Evolutionary conservation across 257 asterid species (phyloP).

Genomic region (Penstemon davidsonii): DNA sequence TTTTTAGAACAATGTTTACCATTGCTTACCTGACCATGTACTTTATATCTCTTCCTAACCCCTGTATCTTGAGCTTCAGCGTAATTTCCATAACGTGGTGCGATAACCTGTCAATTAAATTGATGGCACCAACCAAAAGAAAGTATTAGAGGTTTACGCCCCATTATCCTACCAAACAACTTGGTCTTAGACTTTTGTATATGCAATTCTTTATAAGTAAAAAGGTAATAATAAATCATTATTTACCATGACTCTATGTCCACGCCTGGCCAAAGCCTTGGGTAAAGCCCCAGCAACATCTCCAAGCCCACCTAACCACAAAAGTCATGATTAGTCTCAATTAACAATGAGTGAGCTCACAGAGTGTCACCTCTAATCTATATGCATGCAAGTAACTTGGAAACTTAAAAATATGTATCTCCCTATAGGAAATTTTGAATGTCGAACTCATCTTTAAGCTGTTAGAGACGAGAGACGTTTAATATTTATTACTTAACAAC

Average conservation of each 20-base stretch:
- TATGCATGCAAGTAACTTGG: slow-evolving; percentile 7
- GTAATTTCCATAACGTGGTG: slow-evolving; percentile 77
- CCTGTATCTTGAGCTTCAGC: slow-evolving; percentile 75
- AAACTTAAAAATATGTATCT: not conserved
- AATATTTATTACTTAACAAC: too few relatives aligned
- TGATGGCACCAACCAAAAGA: too few relatives aligned
- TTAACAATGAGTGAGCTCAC: not conserved
- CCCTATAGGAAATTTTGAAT: too few relatives aligned
- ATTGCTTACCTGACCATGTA: slow-evolving; percentile 80
- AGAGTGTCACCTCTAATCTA: not conserved
- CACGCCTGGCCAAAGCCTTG: slow-evolving; percentile 98
- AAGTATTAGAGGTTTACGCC: too few relatives aligned
- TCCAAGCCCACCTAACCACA: slow-evolving; percentile 88
- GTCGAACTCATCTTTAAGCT: not conserved
- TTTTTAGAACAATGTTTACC: not conserved
- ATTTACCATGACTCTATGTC: slow-evolving; percentile 97
- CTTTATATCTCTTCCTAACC: slow-evolving; percentile 66
- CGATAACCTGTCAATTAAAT: slow-evolving; percentile 56
- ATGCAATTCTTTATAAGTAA: slow-evolving; percentile 5
- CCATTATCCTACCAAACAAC: too few relatives aligned
- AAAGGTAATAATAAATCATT: slow-evolving; percentile 4
- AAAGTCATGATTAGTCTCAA: slow-evolving; percentile 20
- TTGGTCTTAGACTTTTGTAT: not conserved
- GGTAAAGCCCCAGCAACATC: slow-evolving; percentile 99
- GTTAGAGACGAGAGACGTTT: too few relatives aligned